A percentile compares a stretch with the other conserved stretches of the same genome.
These are phyloP conservation scores for Schoenoplectus tabernaemontani DNA, from an alignment of 202 grass and related monocot genomes.

Conservation along the genomic window DNA sequence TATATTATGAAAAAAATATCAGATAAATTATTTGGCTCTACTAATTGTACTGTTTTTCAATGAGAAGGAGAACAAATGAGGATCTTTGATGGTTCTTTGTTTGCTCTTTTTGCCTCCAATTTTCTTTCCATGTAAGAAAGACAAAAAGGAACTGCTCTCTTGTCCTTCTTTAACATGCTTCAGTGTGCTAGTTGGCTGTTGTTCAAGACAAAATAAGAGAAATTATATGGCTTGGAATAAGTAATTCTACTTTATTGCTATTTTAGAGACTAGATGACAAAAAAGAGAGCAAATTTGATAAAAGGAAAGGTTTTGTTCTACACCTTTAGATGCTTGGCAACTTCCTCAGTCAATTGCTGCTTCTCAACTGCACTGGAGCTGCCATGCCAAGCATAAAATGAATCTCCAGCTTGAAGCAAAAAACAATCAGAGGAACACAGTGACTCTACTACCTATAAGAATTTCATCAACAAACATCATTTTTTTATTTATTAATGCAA, in stretches of 20 bases:
- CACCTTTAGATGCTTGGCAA: constrained; percentile 92
- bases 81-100: constrained; percentile 54
- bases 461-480: not conserved
- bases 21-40: not conserved
- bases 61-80: constrained; percentile 71
- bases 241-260: not conserved
- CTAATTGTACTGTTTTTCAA: constrained; percentile 36
- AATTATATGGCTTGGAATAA: too few species aligned
- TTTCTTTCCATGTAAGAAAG: constrained; percentile 61
- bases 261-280: not conserved
- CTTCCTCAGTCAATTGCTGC: constrained; percentile 70
- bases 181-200: constrained; percentile 49
- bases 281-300: not conserved
- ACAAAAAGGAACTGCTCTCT: constrained; percentile 74
- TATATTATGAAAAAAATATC: not conserved
- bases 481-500: not conserved
- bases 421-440: constrained; percentile 77
- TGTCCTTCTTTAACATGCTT: constrained; percentile 79
- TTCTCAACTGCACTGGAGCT: constrained; percentile 66
- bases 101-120: constrained; percentile 40
- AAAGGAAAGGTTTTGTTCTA: not conserved
- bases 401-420: constrained; percentile 72
- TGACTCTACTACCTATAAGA: constrained; percentile 52
- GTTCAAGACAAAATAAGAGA: not conserved
- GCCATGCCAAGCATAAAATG: constrained; percentile 66